A percentile compares a stretch with the other conserved stretches of the same genome.
Conservation (phyloP, 768 basidiomycete species). For the Mycena haematopus region DNA sequence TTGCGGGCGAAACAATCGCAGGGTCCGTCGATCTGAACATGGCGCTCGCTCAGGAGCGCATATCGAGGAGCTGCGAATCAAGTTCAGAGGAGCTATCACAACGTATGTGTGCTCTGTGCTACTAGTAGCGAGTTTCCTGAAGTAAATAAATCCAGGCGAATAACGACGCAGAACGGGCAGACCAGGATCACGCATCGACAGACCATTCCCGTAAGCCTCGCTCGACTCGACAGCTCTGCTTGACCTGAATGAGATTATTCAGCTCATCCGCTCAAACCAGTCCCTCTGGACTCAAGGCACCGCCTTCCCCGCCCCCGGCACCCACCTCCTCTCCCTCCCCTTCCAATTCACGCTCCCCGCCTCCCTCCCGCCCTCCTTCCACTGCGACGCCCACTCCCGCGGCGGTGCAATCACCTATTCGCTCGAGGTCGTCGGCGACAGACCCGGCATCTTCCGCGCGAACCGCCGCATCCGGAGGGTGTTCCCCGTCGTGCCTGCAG, state of each 20-base stretch:
- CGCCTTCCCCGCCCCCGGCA: slow-evolving; percentile 1
- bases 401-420: slow-evolving; percentile 14
- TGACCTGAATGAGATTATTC: neutral
- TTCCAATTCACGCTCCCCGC: slow-evolving; percentile 16
- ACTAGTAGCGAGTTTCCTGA: neutral
- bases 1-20: slow-evolving; percentile 20
- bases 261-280: slow-evolving; percentile 4
- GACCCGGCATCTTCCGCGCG: slow-evolving; percentile 11
- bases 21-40: slow-evolving; percentile 20
- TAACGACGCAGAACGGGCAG: slow-evolving; percentile 7
- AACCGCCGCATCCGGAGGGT: slow-evolving; percentile 18
- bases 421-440: slow-evolving; percentile 19
- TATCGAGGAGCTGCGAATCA: slow-evolving; percentile 16
- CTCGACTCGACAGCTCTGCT: neutral
- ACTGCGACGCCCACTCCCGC: slow-evolving; percentile 2
- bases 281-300: slow-evolving; percentile 11
- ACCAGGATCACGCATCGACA: slow-evolving; percentile 1
- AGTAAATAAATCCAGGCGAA: neutral
- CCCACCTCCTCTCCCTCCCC: slow-evolving; percentile 11
- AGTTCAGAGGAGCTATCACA: slow-evolving; percentile 10
- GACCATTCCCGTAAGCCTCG: slow-evolving; percentile 4
- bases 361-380: slow-evolving; percentile 10
- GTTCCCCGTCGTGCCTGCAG: slow-evolving; percentile 14
- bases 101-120: neutral
- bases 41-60: slow-evolving; percentile 5